Evolutionary conservation across 139 green algal genomes (phyloP), one percentile per base, ranked within the genome.

Genomic region (Asterochloris erici): DNA sequence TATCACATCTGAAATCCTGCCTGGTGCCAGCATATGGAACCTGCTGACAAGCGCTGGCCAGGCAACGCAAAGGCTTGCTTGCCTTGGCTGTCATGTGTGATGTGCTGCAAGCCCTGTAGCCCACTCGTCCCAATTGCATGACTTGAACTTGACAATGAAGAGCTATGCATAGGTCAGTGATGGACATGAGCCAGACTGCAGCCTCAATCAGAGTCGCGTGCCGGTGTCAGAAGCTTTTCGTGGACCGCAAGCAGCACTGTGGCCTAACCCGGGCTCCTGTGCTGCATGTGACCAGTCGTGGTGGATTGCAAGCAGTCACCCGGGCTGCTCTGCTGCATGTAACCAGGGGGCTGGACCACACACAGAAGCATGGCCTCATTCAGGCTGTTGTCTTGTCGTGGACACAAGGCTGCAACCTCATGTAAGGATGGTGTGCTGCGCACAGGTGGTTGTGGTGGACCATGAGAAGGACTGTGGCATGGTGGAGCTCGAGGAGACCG

Each of bases 371-470:
- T 21, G 66, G 66, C 17, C 21, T 71, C 21, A 21, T 9, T 9
- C 26, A 27, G n/a, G 24, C 23, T 17, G 0, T 26, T 19, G 29
- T 17, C 11, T 79, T 16, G 28, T 24, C 1, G 17, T 17, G 23
- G 74, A 29, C 21, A 64, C 4, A 24, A 47, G 60, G 70, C 10
- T 76, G 70, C 66, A 71, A 24, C 66, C 17, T 71, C 66, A 4
- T 13, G 4, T 29, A 12, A 69, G 63, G 1, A 54, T 13, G 29
- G 14, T 21, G 0, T 14, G 38, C 61, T 24, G 27, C 47, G 73
- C 78, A 26, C 85, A 92, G 84, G 90, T 91, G 10, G 68, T 93
- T 14, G 38, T 93, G 13, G 79, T 92, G 12, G 89, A 93, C 79
- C 81, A 85, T 19, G 68, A 84, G 23, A 63, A 84, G 9, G 90